Percentiles rank a stretch among this genome's conserved stretches.
These are phyloP conservation scores for Pichia thaimueangensis DNA, from an alignment of 805 yeast genomes.

Conservation along the genomic window DNA sequence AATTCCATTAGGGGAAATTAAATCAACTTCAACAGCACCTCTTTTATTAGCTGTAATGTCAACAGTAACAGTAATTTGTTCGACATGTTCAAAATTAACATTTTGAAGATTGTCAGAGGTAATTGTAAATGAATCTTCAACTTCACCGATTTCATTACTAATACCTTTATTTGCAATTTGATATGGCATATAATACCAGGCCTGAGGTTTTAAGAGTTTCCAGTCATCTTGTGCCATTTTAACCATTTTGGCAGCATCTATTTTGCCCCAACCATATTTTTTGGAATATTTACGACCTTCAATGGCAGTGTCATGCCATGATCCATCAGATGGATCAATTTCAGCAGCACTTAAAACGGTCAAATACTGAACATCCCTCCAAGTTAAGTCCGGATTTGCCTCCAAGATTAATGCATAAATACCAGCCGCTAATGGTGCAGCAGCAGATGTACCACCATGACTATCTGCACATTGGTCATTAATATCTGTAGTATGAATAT, in stretches of 20 bases:
- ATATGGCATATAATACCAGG: constrained; percentile 59
- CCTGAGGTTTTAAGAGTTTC: constrained; percentile 78
- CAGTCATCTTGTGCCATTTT: constrained; percentile 68
- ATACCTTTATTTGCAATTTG: constrained; percentile 28
- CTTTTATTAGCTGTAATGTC: constrained; percentile 58
- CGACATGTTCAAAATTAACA: constrained; percentile 64
- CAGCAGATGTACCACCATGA: constrained; percentile 98
- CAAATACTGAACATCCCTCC: constrained; percentile 93
- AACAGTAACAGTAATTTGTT: constrained; percentile 81
- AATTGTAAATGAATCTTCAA: constrained; percentile 40
- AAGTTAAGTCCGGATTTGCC: constrained; percentile 80
- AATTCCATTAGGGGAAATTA: constrained; percentile 72
- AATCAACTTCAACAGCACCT: constrained; percentile 60
- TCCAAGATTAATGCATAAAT: constrained; percentile 75
- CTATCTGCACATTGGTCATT: constrained; percentile 56
- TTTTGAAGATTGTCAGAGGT: constrained; percentile 41
- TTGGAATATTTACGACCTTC: constrained; percentile 68
- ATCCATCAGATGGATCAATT: constrained; percentile 58
- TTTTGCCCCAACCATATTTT: constrained; percentile 84
- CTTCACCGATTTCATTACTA: constrained; percentile 14
- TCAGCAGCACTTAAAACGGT: constrained; percentile 66
- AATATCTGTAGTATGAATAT: constrained; percentile 82
- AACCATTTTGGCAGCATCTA: constrained; percentile 76
- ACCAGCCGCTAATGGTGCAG: constrained; percentile 99
- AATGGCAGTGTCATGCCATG: constrained; percentile 68